Base-by-base conservation (phyloP, 2,329 filamentous ascomycete genomes). In the Aspergillus transmontanensis region DNA sequence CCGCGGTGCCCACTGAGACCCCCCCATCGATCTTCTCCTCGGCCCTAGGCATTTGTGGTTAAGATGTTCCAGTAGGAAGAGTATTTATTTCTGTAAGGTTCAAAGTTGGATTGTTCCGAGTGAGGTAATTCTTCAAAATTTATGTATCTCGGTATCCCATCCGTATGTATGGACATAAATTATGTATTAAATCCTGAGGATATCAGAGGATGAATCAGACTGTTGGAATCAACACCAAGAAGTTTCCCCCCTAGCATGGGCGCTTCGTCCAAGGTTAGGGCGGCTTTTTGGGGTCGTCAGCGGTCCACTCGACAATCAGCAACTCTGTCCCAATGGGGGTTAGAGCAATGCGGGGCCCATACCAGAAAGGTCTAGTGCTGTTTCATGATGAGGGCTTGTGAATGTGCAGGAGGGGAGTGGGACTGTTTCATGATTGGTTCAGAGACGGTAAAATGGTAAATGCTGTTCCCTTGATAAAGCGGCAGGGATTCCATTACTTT, bases 351-450 rank as follows among this genome's bases (percentile, higher is more conserved):
- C 62, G 58, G 65, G 61, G 54, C 60, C 59, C 21, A 50, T 46
- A 36, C 53, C 30, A 58, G 51, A 66, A 16, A 14, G 62, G 66
- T 50, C 45, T 67, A 65, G 61, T 45, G 39, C n/a, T 57, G 68
- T 69, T 68, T 68, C 68, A 69, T 41, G 58, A 66, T 64, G 58
- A 66, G 57, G 64, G 61, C 46, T 58, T 54, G 65, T 36, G 59
- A 21, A 39, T 19, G 32, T 46, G 23, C n/a, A 55, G 53, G 26
- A 57, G 57, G 43, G 51, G 39, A 28, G 34, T 43, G 58, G 43
- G 50, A 39, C 30, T 46, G 57, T 59, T 59, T 59, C 57, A 59
- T 59, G 28, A 59, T 59, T 59, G 55, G 46, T 34, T 46, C 53
- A 43, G 21, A n/a, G 51, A 45, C 34, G 39, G 59, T 19, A 34